Conservation (phyloP, 768 basidiomycete genomes). For the Mycena amicta region DNA sequence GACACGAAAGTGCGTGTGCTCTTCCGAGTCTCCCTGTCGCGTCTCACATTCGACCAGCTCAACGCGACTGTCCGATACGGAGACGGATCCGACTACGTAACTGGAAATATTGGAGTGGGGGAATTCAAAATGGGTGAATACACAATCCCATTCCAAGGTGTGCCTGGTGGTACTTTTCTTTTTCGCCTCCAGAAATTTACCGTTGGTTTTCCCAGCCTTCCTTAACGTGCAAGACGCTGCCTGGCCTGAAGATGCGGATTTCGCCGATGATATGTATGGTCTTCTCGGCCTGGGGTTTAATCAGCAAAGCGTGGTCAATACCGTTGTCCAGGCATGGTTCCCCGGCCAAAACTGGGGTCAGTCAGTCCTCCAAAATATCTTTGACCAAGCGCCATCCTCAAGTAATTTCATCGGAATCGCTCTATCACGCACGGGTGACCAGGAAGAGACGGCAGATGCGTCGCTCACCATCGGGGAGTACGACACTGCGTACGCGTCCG, state of each 20-base stretch:
- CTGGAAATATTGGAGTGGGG: background rate
- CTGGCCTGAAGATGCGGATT: slow-evolving; percentile 6
- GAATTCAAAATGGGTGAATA: background rate
- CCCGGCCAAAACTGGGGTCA: background rate
- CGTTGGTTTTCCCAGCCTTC: background rate
- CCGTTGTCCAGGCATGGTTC: background rate
- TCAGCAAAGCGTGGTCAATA: background rate
- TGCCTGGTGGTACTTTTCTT: background rate
- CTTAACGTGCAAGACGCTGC: background rate
- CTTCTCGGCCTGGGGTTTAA: background rate
- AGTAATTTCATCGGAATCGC: background rate
- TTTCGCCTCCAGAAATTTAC: background rate
- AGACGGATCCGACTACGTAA: background rate
- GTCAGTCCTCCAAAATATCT: background rate
- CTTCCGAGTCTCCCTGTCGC: background rate
- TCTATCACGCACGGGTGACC: background rate
- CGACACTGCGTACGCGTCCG: background rate
- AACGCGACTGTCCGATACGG: slow-evolving; percentile 11
- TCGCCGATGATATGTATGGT: slow-evolving; percentile 1
- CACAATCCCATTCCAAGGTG: background rate
- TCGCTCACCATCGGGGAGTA: background rate
- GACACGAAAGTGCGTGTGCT: background rate
- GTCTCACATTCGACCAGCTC: too few species aligned
- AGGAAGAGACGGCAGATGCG: background rate
- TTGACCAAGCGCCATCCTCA: background rate